Base-by-base conservation (phyloP, 345 rosid species). In the Erucastrum elatum region DNA sequence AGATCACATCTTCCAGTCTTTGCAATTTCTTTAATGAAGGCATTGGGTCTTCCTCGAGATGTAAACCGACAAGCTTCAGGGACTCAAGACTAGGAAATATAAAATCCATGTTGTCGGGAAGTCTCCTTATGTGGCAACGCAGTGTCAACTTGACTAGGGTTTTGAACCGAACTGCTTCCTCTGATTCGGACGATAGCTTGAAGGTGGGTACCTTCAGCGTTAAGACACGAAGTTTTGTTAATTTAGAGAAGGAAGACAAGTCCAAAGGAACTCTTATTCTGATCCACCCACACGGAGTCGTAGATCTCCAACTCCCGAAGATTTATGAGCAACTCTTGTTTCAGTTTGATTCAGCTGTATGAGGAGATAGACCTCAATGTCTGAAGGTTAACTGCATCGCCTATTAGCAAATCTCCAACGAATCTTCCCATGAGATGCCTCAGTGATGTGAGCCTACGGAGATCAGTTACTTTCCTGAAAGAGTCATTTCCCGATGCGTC, bases 301-400 rank as follows among this genome's bases (percentile, higher is more conserved):
- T 5, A 75, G 25, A 75, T 75, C 31, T 66, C 66, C 46, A 75
- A 4, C 8, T 66, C 72, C 44, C 33, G 64, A 29, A 75, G 41
- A 56, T 75, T 75, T 56, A 1, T 8, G 0, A 66, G 72, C 0
- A 9, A 56, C 59, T 56, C 78, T 7, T 75, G 72, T 2, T 75
- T 66, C 0, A 75, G 33, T 12, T 66, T 75, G 35, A 31, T 58
- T 72, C 72, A 75, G 46, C 78, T 75, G 21, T 75, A 58, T 5
- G 79, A 75, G 2, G 79, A 75, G 44, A 75, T 56, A 58, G 66
- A 75, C 11, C 29, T 75, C 44, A 75, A 75, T 5, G 78, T 75
- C 39, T 67, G 78, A 4, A 75, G 60, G 66, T 75, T 66, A 1
- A 39, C 44, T 6, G 6, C 73, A 0, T 75, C 46, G 0, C 67